A percentile compares a stretch with the other conserved stretches of the same genome.
These are phyloP conservation scores for Pisolithus orientalis DNA, from an alignment of 768 basidiomycete genomes.

Conservation along the genomic window DNA sequence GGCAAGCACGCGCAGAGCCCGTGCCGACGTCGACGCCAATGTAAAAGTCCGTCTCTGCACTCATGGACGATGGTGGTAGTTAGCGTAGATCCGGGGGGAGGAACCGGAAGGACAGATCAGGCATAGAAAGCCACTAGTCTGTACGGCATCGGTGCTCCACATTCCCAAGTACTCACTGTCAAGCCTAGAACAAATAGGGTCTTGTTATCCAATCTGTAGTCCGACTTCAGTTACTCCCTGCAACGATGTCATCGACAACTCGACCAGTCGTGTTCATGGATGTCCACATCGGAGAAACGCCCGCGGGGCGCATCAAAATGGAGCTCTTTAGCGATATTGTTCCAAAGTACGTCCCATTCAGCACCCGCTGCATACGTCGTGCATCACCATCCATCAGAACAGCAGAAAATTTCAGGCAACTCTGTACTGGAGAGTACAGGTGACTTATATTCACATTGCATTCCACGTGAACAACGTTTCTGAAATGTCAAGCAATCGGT, in stretches of 20 bases:
- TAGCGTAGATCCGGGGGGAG: slow-evolving; percentile 1
- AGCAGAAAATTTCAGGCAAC: slow-evolving; percentile 94
- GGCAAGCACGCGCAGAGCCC: slow-evolving; percentile 83
- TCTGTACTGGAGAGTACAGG: slow-evolving; percentile 97
- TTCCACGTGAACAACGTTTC: background rate
- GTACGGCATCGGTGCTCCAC: too few relatives aligned
- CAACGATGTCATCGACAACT: slow-evolving; percentile 39
- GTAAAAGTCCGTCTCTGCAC: slow-evolving; percentile 40
- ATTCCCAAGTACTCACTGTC: too few relatives aligned
- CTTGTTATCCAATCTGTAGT: background rate
- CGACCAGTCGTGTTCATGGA: slow-evolving; percentile 98
- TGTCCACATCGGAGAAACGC: slow-evolving; percentile 92
- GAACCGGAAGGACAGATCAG: background rate
- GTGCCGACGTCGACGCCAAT: slow-evolving; percentile 87
- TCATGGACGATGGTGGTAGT: slow-evolving; percentile 24
- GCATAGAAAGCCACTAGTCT: too few relatives aligned
- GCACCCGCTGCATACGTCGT: background rate
- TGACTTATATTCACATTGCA: slow-evolving; percentile 27
- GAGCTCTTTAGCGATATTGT: slow-evolving; percentile 95
- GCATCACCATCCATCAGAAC: slow-evolving; percentile 48
- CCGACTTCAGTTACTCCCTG: background rate
- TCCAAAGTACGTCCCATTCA: slow-evolving; percentile 62
- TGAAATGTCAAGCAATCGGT: slow-evolving; percentile 11
- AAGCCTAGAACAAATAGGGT: background rate
- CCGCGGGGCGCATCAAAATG: slow-evolving; percentile 93